Percentiles rank a stretch among this genome's conserved stretches.
phyloP scores from a whole-genome alignment of 148 eudicot species.

The Rheum nobile region DNA sequence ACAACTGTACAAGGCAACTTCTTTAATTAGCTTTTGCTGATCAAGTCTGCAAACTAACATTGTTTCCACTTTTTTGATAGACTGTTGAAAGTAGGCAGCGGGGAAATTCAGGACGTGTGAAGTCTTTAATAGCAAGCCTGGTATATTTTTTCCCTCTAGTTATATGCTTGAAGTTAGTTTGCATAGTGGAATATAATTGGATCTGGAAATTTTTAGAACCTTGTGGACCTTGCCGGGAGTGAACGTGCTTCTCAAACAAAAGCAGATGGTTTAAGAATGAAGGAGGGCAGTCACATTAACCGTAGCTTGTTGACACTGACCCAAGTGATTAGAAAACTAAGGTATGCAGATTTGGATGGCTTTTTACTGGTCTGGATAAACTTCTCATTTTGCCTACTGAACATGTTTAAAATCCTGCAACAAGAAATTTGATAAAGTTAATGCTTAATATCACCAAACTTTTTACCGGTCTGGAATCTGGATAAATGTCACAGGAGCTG shows the following conservation, averaged over 20 bases:
- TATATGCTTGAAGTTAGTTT: slow-evolving; percentile 8
- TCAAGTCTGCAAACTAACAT: slow-evolving; percentile 24
- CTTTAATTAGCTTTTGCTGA: no score
- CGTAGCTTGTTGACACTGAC: slow-evolving; percentile 82
- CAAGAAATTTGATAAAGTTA: background rate
- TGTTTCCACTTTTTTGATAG: slow-evolving; percentile 15
- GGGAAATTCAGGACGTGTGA: slow-evolving; percentile 62
- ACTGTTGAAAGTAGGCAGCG: slow-evolving; percentile 63
- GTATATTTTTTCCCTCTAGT: slow-evolving; percentile 21
- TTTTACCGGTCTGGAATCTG: no score
- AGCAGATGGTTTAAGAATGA: slow-evolving; percentile 59
- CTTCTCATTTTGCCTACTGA: background rate
- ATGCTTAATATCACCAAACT: no score
- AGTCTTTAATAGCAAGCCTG: slow-evolving; percentile 84
- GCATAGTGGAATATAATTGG: background rate
- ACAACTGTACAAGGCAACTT: no score
- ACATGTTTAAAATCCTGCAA: no score
- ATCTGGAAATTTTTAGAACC: slow-evolving; percentile 41
- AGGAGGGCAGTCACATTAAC: slow-evolving; percentile 92
- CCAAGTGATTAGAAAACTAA: slow-evolving; percentile 79
- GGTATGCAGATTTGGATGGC: slow-evolving; percentile 28
- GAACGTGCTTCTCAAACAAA: slow-evolving; percentile 89
- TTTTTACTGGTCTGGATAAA: background rate
- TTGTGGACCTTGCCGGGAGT: slow-evolving; percentile 98
- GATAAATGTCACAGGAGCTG: no score